phyloP scores from a whole-genome alignment of 2,329 filamentous ascomycete genomes.

The Sporothrix protearum region DNA sequence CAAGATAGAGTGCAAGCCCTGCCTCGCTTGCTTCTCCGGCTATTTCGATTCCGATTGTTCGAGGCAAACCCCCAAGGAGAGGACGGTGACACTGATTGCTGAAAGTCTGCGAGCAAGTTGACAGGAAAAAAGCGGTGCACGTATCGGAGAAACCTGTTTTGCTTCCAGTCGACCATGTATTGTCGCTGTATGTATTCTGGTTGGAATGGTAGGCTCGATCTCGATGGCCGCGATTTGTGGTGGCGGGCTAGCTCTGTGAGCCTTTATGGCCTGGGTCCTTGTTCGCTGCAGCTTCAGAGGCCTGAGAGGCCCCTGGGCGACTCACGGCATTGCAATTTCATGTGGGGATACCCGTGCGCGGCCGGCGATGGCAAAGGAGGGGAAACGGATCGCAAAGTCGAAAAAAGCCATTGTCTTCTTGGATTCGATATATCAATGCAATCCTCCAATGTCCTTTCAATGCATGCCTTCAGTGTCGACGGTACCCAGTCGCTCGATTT shows the following conservation, averaged over 20 bases:
- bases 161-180: neutral
- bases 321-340: neutral
- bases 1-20: neutral
- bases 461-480: neutral
- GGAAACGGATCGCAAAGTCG: neutral
- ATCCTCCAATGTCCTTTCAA: neutral
- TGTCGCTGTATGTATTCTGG: neutral
- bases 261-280: neutral
- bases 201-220: neutral
- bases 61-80: neutral
- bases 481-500: neutral
- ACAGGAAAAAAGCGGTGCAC: neutral
- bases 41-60: neutral
- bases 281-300: neutral
- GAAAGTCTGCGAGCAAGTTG: neutral
- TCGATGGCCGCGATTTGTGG: slow-evolving; percentile 4
- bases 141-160: neutral
- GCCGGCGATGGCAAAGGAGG: neutral
- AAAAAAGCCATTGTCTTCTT: neutral
- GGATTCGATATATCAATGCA: neutral
- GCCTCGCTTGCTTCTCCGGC: neutral
- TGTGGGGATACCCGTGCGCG: neutral
- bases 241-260: neutral
- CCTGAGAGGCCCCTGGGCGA: neutral
- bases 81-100: neutral